A percentile compares a stretch with the other conserved stretches of the same genome.
Conservation (phyloP, 2,329 filamentous ascomycete genomes). For the Sclerotinia subarctica region DNA sequence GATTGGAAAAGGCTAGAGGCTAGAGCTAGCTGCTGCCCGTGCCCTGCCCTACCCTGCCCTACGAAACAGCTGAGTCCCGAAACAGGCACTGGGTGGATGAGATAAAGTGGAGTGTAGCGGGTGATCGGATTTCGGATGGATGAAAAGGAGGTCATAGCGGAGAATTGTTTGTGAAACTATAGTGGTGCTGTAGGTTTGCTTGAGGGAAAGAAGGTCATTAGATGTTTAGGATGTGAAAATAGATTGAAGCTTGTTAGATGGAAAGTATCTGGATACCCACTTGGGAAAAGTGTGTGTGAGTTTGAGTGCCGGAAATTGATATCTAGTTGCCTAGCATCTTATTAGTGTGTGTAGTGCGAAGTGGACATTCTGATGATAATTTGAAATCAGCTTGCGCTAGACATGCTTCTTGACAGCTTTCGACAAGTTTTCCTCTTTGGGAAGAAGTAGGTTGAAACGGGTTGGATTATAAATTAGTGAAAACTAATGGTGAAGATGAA, state of each 20-base stretch:
- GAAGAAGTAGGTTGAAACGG: neutral
- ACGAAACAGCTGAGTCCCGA: conserved; percentile 12
- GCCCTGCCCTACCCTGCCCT: conserved; percentile 12
- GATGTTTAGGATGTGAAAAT: neutral
- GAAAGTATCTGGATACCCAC: neutral
- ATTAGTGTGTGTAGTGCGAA: neutral
- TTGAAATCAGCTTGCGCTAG: neutral
- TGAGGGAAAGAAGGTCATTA: neutral
- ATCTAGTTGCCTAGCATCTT: neutral
- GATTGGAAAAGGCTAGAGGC: neutral
- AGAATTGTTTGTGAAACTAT: neutral
- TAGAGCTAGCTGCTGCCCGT: conserved; percentile 1
- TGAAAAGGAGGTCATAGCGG: conserved; percentile 9
- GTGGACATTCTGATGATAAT: neutral
- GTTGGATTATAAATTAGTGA: neutral
- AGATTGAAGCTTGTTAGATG: neutral
- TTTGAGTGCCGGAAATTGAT: neutral
- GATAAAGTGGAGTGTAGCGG: conserved; percentile 6
- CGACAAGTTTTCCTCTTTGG: neutral
- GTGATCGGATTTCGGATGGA: conserved; percentile 15
- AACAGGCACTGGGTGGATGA: conserved; percentile 12
- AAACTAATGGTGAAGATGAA: neutral
- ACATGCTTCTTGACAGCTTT: conserved; percentile 1
- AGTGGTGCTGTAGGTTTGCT: neutral
- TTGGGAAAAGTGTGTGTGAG: conserved; percentile 3